These are phyloP conservation scores for Lycium barbarum DNA, from an alignment of 257 asterid species.

Conservation along the genomic window DNA sequence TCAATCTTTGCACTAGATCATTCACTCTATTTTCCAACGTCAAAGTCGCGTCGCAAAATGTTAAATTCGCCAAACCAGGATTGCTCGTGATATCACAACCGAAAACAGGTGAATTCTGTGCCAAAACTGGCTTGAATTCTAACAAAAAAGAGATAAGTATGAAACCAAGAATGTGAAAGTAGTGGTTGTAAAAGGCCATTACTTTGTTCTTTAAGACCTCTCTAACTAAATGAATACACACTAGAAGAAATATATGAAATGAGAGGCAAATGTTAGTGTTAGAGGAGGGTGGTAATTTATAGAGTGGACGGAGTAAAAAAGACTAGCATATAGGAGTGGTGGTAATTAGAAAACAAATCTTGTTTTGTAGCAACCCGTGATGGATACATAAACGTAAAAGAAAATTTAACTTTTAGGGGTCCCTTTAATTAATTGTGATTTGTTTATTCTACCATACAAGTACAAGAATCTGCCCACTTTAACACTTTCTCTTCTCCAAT, in stretches of 20 bases:
- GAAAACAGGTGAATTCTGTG: constrained; percentile 42
- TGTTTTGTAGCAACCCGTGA: constrained; percentile 27
- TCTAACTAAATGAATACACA: background rate
- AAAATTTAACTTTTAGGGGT: background rate
- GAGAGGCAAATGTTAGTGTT: background rate
- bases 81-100: constrained; percentile 44
- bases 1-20: constrained; percentile 47
- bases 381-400: background rate
- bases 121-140: constrained; percentile 19
- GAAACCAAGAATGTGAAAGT: constrained; percentile 21
- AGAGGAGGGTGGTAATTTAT: background rate
- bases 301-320: background rate
- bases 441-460: background rate
- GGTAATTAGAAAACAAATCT: background rate
- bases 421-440: background rate
- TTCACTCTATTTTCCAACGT: constrained; percentile 40
- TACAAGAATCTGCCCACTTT: constrained; percentile 14
- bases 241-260: background rate
- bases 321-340: background rate
- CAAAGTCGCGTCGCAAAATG: constrained; percentile 43
- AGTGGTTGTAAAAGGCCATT: background rate
- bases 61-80: constrained; percentile 31
- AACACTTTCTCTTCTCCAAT: constrained; percentile 11
- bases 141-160: constrained; percentile 16
- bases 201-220: background rate